phyloP scores from a whole-genome alignment of 345 rosid genomes.

The Aquilaria yunnanensis region DNA sequence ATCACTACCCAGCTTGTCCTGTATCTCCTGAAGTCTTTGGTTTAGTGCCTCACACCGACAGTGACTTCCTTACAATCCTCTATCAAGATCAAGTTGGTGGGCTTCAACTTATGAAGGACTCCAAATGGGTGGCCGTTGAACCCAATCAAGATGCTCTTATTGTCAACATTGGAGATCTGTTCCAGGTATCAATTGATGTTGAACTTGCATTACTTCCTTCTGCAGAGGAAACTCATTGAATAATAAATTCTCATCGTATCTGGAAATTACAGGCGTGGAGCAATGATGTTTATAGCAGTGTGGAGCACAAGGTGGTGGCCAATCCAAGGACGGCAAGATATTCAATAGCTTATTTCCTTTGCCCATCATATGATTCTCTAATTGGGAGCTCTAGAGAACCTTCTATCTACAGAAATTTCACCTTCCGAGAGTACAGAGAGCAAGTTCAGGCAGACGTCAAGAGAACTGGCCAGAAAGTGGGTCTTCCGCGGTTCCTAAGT shows the following conservation, averaged over 20 bases:
- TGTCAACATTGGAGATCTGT: conserved; percentile 67
- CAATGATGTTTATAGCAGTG: conserved; percentile 57
- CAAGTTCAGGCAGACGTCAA: conserved; percentile 60
- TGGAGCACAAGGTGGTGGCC: conserved; percentile 53
- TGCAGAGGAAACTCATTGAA: neutral
- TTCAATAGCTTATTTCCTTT: conserved; percentile 57
- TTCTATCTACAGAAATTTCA: conserved; percentile 48
- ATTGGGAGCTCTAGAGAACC: conserved; percentile 48
- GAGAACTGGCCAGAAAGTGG: conserved; percentile 47
- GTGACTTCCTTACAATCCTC: conserved; percentile 61
- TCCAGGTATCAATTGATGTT: conserved; percentile 37
- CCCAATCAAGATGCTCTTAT: conserved; percentile 66
- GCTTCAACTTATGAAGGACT: conserved; percentile 61
- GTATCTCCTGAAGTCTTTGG: conserved; percentile 34
- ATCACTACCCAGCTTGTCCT: conserved; percentile 55
- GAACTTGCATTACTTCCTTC: neutral
- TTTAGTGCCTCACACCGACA: conserved; percentile 65
- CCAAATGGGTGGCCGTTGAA: conserved; percentile 58
- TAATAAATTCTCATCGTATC: neutral
- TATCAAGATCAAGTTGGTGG: conserved; percentile 70
- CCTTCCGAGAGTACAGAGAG: conserved; percentile 48
- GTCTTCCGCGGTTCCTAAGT: conserved; percentile 49
- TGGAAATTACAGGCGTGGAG: conserved; percentile 53
- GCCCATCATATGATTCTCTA: conserved; percentile 50
- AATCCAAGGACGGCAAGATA: conserved; percentile 44